Evolutionary conservation across 805 yeast genomes (phyloP).

Genomic region (Candida adriatica): DNA sequence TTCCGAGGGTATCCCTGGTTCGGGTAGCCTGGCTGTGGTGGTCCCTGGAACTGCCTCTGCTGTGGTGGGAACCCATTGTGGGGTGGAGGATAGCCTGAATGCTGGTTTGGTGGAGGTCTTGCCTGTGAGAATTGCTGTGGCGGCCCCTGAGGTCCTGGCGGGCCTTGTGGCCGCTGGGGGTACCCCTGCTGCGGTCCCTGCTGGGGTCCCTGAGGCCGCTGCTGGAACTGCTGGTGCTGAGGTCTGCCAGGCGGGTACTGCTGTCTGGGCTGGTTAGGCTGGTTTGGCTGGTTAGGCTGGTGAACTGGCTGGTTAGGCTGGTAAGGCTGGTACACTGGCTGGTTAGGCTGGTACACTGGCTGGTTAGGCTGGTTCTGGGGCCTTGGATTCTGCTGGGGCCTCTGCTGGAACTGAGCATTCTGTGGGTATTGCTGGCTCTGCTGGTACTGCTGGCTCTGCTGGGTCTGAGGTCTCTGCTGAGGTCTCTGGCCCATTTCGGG

Average conservation of each 20-base stretch:
- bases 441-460: not conserved
- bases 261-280: too few species aligned
- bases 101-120: too few species aligned
- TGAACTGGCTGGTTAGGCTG: too few species aligned
- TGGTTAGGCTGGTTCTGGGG: slow-evolving; percentile 6
- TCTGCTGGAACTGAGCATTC: not conserved
- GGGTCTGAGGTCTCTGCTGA: slow-evolving; percentile 1
- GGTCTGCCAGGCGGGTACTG: too few species aligned
- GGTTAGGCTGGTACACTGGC: slow-evolving; percentile 5
- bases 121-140: too few species aligned
- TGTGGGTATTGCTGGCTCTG: slow-evolving; percentile 1
- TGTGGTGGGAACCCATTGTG: slow-evolving; percentile 4
- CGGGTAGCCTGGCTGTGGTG: not conserved
- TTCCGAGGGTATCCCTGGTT: slow-evolving; percentile 5
- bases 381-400: slow-evolving; percentile 1
- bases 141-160: slow-evolving; percentile 6
- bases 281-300: too few species aligned
- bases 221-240: slow-evolving; percentile 4
- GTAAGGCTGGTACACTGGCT: too few species aligned
- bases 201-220: not conserved
- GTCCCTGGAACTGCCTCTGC: too few species aligned
- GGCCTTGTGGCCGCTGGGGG: slow-evolving; percentile 3
- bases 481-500: not conserved
- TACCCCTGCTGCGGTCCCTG: slow-evolving; percentile 7
- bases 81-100: slow-evolving; percentile 2